Conservation (phyloP, 257 asterid species). For the Ehretia macrophylla region DNA sequence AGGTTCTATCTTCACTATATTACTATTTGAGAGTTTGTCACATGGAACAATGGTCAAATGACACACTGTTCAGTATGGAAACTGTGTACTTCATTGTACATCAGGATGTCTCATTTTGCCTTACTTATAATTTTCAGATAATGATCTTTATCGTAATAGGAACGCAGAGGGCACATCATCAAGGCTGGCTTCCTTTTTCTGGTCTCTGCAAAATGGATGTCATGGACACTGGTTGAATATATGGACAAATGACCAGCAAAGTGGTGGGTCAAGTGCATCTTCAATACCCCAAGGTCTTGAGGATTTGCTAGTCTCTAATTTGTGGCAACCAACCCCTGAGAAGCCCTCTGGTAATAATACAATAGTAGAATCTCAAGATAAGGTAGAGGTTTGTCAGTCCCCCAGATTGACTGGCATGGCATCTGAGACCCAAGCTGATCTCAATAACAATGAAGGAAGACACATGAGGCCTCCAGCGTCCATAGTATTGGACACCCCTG, state of each 20-base stretch:
- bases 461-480: constrained; percentile 42
- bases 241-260: constrained; percentile 71
- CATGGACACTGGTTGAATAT: constrained; percentile 78
- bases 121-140: constrained; percentile 38
- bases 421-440: constrained; percentile 36
- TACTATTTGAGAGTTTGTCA: too few relatives aligned
- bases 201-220: constrained; percentile 78
- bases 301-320: constrained; percentile 74
- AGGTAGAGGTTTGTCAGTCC: constrained; percentile 46
- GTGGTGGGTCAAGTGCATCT: constrained; percentile 65
- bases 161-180: constrained; percentile 58
- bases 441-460: constrained; percentile 36
- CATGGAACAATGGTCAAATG: too few relatives aligned
- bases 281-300: constrained; percentile 87
- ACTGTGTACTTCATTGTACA: neutral
- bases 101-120: constrained; percentile 12
- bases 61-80: too few relatives aligned
- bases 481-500: constrained; percentile 34
- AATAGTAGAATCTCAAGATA: constrained; percentile 42
- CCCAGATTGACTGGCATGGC: constrained; percentile 45
- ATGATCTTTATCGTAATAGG: constrained; percentile 48
- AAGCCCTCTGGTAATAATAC: constrained; percentile 38
- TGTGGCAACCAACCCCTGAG: constrained; percentile 64
- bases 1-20: too few relatives aligned
- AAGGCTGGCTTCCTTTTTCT: constrained; percentile 71